Conservation (phyloP, 768 basidiomycete species). For the Mycena vitilis region DNA sequence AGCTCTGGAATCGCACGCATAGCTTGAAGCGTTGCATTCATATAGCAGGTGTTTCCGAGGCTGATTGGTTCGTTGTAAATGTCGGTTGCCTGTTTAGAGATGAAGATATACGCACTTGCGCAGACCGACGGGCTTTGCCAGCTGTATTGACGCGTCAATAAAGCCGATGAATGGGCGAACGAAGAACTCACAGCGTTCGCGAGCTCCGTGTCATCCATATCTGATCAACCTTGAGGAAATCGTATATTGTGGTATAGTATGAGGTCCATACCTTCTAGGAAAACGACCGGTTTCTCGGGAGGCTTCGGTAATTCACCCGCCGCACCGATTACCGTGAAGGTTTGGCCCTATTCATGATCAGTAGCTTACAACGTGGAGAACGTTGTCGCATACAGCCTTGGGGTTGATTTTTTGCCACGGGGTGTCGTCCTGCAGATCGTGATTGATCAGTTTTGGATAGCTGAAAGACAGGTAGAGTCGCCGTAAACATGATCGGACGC, state of each 20-base stretch:
- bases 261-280: constrained; percentile 76
- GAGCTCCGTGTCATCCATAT: constrained; percentile 86
- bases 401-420: constrained; percentile 87
- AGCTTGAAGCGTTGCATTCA: constrained; percentile 96
- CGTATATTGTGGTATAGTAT: not conserved
- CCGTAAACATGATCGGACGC: no score
- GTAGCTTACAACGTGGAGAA: not conserved
- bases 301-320: constrained; percentile 93
- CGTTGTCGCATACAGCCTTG: constrained; percentile 70
- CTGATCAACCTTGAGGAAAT: constrained; percentile 48
- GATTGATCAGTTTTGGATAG: constrained; percentile 18
- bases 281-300: constrained; percentile 81
- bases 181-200: constrained; percentile 75
- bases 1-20: constrained; percentile 93
- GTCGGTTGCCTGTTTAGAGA: not conserved
- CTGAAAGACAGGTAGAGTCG: no score
- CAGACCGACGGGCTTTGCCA: constrained; percentile 84
- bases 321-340: constrained; percentile 93
- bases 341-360: constrained; percentile 73
- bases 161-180: constrained; percentile 16
- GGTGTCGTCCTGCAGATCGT: constrained; percentile 77
- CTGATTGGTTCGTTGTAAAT: constrained; percentile 43
- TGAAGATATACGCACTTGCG: constrained; percentile 63
- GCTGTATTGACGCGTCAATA: constrained; percentile 51
- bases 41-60: constrained; percentile 96